Conservation (phyloP, 2,329 filamentous ascomycete species). For the Sclerotiophoma versabilis region DNA sequence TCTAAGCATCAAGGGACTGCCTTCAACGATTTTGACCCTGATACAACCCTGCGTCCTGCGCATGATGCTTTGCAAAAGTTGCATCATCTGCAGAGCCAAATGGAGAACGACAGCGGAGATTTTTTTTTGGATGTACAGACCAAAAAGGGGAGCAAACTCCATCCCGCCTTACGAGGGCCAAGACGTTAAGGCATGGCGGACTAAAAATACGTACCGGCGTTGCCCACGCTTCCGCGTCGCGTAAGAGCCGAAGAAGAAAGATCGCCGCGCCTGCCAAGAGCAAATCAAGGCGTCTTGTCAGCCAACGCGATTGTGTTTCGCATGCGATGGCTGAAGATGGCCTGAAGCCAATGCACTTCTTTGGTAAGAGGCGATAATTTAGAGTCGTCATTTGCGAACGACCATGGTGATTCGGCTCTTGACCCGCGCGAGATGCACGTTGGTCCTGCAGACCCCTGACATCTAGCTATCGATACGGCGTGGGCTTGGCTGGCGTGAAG, state of each 20-base stretch:
- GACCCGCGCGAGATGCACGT: constrained; percentile 11
- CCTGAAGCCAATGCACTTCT: constrained; percentile 5
- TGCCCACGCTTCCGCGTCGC: constrained; percentile 19
- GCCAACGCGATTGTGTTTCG: constrained; percentile 4
- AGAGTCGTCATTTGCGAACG: not conserved
- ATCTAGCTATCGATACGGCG: constrained; percentile 7
- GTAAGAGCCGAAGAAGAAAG: constrained; percentile 18
- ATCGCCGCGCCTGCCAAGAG: constrained; percentile 20
- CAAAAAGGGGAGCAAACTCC: not conserved
- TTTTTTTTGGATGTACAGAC: not conserved
- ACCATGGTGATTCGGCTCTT: not conserved
- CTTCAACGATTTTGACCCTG: too few species aligned
- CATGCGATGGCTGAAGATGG: constrained; percentile 6
- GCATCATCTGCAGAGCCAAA: not conserved
- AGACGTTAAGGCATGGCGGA: constrained; percentile 18
- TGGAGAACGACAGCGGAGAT: constrained; percentile 4
- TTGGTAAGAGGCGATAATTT: constrained; percentile 2
- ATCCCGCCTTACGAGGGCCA: constrained; percentile 19
- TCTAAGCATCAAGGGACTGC: not conserved
- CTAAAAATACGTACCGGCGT: constrained; percentile 26
- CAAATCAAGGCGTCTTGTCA: constrained; percentile 9
- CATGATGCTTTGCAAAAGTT: not conserved
- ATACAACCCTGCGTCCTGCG: not conserved
- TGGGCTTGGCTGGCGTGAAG: constrained; percentile 9
- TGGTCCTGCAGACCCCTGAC: constrained; percentile 7